Percentiles rank a stretch among this genome's conserved stretches.
Evolutionary conservation across 1,284 basidiomycete genomes (phyloP).

Genomic region (Melampsora americana): DNA sequence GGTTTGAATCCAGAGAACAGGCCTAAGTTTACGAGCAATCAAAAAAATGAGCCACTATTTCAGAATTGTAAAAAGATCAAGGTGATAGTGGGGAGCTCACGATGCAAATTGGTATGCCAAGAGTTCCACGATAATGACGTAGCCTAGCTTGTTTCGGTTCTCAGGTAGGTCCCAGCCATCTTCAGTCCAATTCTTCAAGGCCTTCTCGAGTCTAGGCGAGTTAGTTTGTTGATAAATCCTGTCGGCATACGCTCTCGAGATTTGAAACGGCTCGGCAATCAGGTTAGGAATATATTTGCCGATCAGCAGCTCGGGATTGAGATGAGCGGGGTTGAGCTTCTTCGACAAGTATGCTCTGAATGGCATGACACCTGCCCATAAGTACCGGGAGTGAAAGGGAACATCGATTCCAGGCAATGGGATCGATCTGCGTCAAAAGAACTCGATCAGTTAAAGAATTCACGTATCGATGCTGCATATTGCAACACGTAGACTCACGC

Average conservation of each 20-base stretch:
- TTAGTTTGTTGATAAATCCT: conserved; percentile 89
- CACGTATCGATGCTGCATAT: background rate
- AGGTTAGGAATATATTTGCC: conserved; percentile 97
- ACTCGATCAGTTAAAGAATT: background rate
- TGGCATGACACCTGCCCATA: conserved; percentile 97
- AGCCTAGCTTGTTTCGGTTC: conserved; percentile 86
- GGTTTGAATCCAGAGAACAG: conserved; percentile 39
- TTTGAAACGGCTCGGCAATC: conserved; percentile 88
- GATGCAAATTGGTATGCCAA: conserved; percentile 83
- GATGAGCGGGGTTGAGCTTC: conserved; percentile 85
- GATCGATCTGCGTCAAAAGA: conserved; percentile 60
- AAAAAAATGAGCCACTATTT: conserved; percentile 53
- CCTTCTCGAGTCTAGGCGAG: conserved; percentile 77
- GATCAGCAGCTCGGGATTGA: conserved; percentile 86
- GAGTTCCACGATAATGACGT: conserved; percentile 91
- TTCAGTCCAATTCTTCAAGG: conserved; percentile 87
- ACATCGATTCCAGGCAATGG: conserved; percentile 97
- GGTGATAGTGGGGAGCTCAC: conserved; percentile 2
- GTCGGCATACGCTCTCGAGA: conserved; percentile 84
- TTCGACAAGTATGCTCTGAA: conserved; percentile 95
- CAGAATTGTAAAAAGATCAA: background rate
- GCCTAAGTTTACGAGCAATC: too few relatives aligned
- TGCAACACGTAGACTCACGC: conserved; percentile 54
- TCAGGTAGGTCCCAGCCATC: conserved; percentile 79
- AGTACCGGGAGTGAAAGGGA: conserved; percentile 96